Evolutionary conservation across 2,329 filamentous ascomycete species (phyloP), one percentile per base, ranked within the genome.

Genomic region (Pyricularia pennisetigena): DNA sequence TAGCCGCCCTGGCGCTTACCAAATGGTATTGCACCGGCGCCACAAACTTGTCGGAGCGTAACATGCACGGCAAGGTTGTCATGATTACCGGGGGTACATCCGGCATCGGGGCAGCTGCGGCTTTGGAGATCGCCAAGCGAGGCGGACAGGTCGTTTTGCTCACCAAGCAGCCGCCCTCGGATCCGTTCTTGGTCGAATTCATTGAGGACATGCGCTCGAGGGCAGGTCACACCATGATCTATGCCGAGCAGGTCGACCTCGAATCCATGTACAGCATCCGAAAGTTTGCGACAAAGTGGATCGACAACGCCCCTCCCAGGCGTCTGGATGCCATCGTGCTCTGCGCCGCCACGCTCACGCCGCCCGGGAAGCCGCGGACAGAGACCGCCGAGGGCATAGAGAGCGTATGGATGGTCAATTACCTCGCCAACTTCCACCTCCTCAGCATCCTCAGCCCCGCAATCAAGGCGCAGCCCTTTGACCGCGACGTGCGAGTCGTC

Each of bases 21-120:
- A 98, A 97, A 82, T 82, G 83, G 74, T 97, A 90, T 81, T 91
- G 90, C 74, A 87, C 87, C 71, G 96, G 95, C 72, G 86, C 89
- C 14, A 81, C 79, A 72, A 97, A 95, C 78, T 80, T 79, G 61
- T 86, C 91, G 29, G 93, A 97, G 76, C 86, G 92, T 69, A 85
- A 90, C 68, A 93, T 99, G 88, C 93, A 97, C 78, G 93, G 93
- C 65, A 96, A 96, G 76, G 93, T 99, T 65, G 85, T 97, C 63
- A 89, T 99, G 83, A 87, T 99, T 67, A 99, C 95, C 23, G 94
- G 95, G 72, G 95, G 94, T 30, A 99, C 95, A 67, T 94, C 94
- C 64, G 95, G 95, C 16, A 91, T 99, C 76, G 95, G 95, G 66
- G 91, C 93, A 69, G 85, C 87, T 68, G 86, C 92, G 62, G 91